phyloP scores from a whole-genome alignment of 345 rosid species.

The Corymbia maculata region DNA sequence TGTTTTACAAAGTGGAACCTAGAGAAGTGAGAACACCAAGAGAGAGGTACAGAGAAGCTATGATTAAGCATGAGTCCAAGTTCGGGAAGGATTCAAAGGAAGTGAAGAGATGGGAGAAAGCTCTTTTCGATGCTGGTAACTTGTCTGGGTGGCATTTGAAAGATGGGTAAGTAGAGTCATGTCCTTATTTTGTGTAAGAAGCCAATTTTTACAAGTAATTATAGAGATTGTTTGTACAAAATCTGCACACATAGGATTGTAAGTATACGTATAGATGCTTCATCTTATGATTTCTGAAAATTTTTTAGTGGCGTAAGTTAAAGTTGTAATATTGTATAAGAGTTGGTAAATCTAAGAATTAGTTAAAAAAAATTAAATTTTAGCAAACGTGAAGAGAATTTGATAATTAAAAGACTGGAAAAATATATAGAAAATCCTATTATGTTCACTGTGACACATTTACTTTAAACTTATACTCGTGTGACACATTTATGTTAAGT shows the following conservation, averaged over 20 bases:
- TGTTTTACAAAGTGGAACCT: not conserved
- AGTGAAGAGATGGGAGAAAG: not conserved
- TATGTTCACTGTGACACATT: too few relatives aligned
- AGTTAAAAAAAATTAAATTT: too few relatives aligned
- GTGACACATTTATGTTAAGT: too few relatives aligned
- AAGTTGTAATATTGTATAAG: too few relatives aligned
- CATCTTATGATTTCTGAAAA: not conserved
- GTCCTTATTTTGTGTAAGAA: not conserved
- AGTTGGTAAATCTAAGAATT: too few relatives aligned
- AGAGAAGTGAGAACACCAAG: not conserved
- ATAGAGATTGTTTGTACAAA: fast-evolving
- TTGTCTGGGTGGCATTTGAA: not conserved
- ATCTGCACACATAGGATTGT: not conserved
- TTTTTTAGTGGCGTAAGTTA: not conserved
- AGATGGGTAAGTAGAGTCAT: not conserved
- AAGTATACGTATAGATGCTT: not conserved
- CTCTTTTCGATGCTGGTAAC: not conserved
- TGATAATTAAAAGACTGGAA: too few relatives aligned
- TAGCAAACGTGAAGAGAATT: too few relatives aligned
- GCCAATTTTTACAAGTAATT: fast-evolving
- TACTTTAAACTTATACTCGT: too few relatives aligned
- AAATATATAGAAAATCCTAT: too few relatives aligned
- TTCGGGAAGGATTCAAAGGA: not conserved
- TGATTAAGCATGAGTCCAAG: fast-evolving
- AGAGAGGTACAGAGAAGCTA: fast-evolving